Percentiles rank a stretch among this genome's conserved stretches.
phyloP scores from a whole-genome alignment of 805 yeast genomes.

The Saturnispora mendoncae region DNA sequence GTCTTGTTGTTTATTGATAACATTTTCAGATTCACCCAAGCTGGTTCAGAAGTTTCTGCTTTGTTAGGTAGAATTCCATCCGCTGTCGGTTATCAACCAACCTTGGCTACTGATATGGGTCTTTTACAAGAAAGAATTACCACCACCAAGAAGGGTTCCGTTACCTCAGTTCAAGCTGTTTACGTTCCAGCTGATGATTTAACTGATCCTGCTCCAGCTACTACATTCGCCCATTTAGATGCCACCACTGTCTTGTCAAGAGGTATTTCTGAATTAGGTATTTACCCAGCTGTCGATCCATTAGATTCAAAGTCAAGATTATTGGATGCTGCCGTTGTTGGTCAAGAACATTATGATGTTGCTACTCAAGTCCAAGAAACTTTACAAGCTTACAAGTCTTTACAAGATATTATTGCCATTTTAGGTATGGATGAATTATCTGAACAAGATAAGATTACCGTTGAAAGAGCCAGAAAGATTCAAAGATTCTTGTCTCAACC shows the following conservation, averaged over 20 bases:
- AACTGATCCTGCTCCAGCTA: conserved; percentile 99
- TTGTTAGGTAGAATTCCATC: conserved; percentile 99
- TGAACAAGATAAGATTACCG: conserved; percentile 96
- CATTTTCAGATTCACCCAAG: conserved; percentile 99
- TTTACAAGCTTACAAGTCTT: conserved; percentile 98
- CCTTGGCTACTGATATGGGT: conserved; percentile 99
- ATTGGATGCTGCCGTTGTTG: conserved; percentile 93
- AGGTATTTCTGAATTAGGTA: conserved; percentile 99
- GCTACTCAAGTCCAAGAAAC: conserved; percentile 96
- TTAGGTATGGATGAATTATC: conserved; percentile 99
- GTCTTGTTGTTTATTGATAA: conserved; percentile 98
- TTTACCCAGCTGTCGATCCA: conserved; percentile 99
- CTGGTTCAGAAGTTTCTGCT: conserved; percentile 99
- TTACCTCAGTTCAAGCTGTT: conserved; percentile 99
- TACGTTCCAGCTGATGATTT: conserved; percentile 99
- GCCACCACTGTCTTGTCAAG: conserved; percentile 99
- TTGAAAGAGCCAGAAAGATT: conserved; percentile 99
- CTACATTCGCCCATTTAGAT: conserved; percentile 99
- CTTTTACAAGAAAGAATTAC: conserved; percentile 99
- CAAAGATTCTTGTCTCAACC: conserved; percentile 99
- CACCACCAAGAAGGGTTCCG: conserved; percentile 99
- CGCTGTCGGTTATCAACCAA: conserved; percentile 99
- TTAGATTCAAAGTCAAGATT: conserved; percentile 98
- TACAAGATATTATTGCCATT: conserved; percentile 99
- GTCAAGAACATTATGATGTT: conserved; percentile 96